Base-by-base conservation (phyloP, 768 basidiomycete genomes). In the Naganishia randhawae region DNA sequence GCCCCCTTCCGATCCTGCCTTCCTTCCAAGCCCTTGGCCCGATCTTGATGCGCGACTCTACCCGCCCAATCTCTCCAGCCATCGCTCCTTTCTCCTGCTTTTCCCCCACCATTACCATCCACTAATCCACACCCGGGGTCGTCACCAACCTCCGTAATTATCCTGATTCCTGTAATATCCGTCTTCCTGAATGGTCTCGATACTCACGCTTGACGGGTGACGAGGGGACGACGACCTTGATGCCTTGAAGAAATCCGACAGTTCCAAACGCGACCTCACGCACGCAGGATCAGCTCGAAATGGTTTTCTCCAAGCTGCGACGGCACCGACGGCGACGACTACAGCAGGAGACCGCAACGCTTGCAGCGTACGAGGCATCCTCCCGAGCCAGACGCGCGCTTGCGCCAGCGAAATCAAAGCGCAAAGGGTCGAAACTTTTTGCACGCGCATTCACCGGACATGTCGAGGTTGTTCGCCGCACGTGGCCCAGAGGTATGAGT, bases 121-220 rank as follows among this genome's bases (percentile, higher is more conserved):
- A n/a, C 53, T 16, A 16, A 4, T 29, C 57, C 35, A 29, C 41
- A 11, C 39, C 37, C 16, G 19, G n/a, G n/a, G n/a, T n/a, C 13
- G 8, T 19, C 14, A 9, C 42, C 14, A 57, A 27, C 37, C 39
- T 25, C n/a, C 10, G 39, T 39, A 22, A 37, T n/a, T 33, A 10
- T 32, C n/a, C 33, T 17, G 32, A 55, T 22, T 35, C 25, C 54
- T 22, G 39, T 25, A 35, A 7, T 22, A 25, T 39, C 54, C 10
- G 22, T 33, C 41, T 25, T 61, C 57, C 35, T 39, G n/a, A 27
- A 61, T 61, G 27, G 57, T 61, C 27, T 27, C 57, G 57, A 61
- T 41, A 61, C 57, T 61, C 57, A 61, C 57, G 39, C 57, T 61
- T 61, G 57, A 61, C 57, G 57, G 57, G 57, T 61, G 57, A 61